Evolutionary conservation across 148 eudicot genomes (phyloP), one percentile per base, ranked within the genome.

Genomic region (Diospyros lotus): DNA sequence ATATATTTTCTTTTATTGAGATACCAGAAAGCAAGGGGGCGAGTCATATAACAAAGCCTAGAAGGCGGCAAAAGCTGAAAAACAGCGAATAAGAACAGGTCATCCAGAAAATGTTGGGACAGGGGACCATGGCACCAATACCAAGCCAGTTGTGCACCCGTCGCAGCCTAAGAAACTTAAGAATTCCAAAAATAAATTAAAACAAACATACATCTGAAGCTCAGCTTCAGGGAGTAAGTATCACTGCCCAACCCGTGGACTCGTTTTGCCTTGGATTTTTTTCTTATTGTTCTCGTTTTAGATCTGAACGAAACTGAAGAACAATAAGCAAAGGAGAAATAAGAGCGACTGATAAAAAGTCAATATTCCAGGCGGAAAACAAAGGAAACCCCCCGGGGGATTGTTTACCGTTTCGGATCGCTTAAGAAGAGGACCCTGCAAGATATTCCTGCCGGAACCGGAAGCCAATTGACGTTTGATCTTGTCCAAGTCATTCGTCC

Each of bases 391-490:
- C 28, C 28, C 28, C 28, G 28, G 28, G 28, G 28, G 28, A 28
- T 28, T 28, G 28, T 28, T 28, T 89, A 94, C 98, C 69, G 98
- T 94, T 78, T 94, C 98, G 5, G 98, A 94, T 89, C 98, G 93
- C 76, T 94, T 94, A 14, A 90, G 87, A 67, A 94, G 96, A 62
- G 97, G 98, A 17, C 98, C 98, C 80, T 94, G 98, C 75, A 94
- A 80, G 11, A 94, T 68, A 83, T 83, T 87, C 45, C 92, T 83
- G 18, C 98, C 98, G 8, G 98, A 94, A 64, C 85, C 79, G 67
- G 98, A 87, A 39, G 96, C 89, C 52, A 94, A 82, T 80, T 94
- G 98, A n/a, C 89, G 86, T 68, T 94, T 94, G 84, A 94, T 92
- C 89, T 89, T 92, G 76, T 90, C 94, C 76, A 94, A 87, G 76